Percentiles rank a stretch among this genome's conserved stretches.
Conservation (phyloP, 2,329 filamentous ascomycete genomes). For the Diatrype stigma region DNA sequence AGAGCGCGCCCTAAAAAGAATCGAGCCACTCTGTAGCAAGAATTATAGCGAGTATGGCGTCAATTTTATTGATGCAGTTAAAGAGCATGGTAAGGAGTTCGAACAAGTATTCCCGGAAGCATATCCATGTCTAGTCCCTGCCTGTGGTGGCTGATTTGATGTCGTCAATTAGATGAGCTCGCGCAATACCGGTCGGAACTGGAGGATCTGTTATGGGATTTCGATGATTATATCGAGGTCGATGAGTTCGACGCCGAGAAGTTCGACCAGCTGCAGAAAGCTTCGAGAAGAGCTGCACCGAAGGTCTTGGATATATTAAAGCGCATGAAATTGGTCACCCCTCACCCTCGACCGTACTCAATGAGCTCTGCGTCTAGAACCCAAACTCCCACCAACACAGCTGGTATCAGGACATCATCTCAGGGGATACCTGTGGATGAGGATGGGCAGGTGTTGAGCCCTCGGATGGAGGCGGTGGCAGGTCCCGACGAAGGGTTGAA, state of each 20-base stretch:
- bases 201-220: slow-evolving; percentile 50
- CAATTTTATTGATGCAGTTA: slow-evolving; percentile 47
- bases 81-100: slow-evolving; percentile 45
- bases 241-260: slow-evolving; percentile 48
- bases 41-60: slow-evolving; percentile 44
- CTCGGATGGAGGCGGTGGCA: slow-evolving; percentile 19
- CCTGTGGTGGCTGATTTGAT: background rate
- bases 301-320: slow-evolving; percentile 47
- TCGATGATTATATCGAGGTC: slow-evolving; percentile 49
- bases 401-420: slow-evolving; percentile 3
- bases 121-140: background rate
- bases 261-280: slow-evolving; percentile 43
- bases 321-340: slow-evolving; percentile 46
- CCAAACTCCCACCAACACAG: background rate
- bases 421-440: slow-evolving; percentile 20
- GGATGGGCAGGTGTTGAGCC: slow-evolving; percentile 19
- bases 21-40: slow-evolving; percentile 48
- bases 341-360: slow-evolving; percentile 16
- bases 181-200: slow-evolving; percentile 43
- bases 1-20: slow-evolving; percentile 43
- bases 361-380: slow-evolving; percentile 10
- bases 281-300: slow-evolving; percentile 45
- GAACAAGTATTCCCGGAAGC: background rate
- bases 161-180: slow-evolving; percentile 42
- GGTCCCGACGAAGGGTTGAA: slow-evolving; percentile 19